These are phyloP conservation scores for Ciborinia camelliae DNA, from an alignment of 2,329 filamentous ascomycete species.

Conservation along the genomic window DNA sequence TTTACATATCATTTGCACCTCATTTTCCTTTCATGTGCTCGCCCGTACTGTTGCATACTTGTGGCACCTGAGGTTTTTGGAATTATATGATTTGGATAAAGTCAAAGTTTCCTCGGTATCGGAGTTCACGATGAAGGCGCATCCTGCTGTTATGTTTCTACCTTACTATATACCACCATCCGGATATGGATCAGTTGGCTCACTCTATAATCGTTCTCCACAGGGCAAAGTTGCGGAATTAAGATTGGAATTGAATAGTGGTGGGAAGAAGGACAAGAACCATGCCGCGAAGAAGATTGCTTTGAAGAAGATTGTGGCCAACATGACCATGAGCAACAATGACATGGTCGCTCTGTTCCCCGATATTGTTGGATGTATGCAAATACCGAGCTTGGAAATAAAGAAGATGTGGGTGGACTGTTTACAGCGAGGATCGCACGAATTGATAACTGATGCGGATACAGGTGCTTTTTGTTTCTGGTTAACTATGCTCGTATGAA, in stretches of 20 bases:
- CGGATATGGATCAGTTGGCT: conserved; percentile 29
- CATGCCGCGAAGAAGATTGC: conserved; percentile 93
- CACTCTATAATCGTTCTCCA: conserved; percentile 41
- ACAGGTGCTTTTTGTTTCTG: conserved; percentile 93
- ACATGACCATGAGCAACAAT: conserved; percentile 99
- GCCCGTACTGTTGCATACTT: conserved; percentile 16
- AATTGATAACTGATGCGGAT: conserved; percentile 21
- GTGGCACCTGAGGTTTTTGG: conserved; percentile 14
- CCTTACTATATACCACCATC: conserved; percentile 34
- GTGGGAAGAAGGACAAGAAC: conserved; percentile 98
- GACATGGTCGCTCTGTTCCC: conserved; percentile 98
- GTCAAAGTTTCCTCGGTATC: conserved; percentile 4
- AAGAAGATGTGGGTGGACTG: conserved; percentile 84
- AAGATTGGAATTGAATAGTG: conserved; percentile 87
- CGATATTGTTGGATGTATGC: conserved; percentile 94
- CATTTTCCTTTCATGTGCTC: conserved; percentile 20
- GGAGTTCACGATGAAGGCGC: conserved; percentile 7
- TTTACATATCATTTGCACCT: conserved; percentile 17
- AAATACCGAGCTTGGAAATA: conserved; percentile 89
- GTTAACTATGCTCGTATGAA: conserved; percentile 97
- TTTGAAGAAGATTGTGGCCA: conserved; percentile 98
- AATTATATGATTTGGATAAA: neutral
- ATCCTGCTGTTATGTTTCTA: conserved; percentile 33
- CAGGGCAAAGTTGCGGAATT: conserved; percentile 99
- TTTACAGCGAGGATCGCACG: neutral